These are phyloP conservation scores for Citrus inodora DNA, from an alignment of 345 rosid genomes.

Conservation along the genomic window DNA sequence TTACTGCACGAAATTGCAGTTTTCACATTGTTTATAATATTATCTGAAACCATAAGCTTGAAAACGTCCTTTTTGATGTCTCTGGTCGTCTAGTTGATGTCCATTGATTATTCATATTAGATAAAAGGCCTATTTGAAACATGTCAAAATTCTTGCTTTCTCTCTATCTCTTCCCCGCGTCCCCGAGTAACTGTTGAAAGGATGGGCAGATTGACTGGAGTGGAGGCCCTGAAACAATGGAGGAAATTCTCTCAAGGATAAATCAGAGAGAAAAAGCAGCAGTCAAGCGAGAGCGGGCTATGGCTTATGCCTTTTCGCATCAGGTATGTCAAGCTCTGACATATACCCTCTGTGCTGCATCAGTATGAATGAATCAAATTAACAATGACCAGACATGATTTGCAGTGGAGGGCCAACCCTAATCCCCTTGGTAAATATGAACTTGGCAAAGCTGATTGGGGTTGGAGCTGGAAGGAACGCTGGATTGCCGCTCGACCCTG, in stretches of 20 bases:
- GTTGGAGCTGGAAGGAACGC: slow-evolving; percentile 98
- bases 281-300: slow-evolving; percentile 81
- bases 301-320: slow-evolving; percentile 97
- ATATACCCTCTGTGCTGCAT: neutral
- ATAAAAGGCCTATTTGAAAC: neutral
- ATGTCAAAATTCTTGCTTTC: neutral
- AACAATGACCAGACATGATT: slow-evolving; percentile 12
- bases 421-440: slow-evolving; percentile 49
- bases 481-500: slow-evolving; percentile 96
- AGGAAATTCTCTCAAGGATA: slow-evolving; percentile 63
- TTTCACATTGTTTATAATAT: neutral
- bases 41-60: neutral
- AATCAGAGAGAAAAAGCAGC: slow-evolving; percentile 86
- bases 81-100: neutral
- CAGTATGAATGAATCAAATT: neutral
- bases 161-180: neutral
- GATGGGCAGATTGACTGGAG: slow-evolving; percentile 84
- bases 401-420: slow-evolving; percentile 84
- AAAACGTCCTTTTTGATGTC: neutral
- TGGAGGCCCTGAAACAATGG: slow-evolving; percentile 76
- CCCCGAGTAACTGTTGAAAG: neutral
- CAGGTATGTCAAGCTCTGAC: slow-evolving; percentile 47
- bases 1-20: neutral
- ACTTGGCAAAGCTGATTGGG: slow-evolving; percentile 78
- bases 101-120: neutral